These are phyloP conservation scores for Apophysomyces elegans DNA, from an alignment of 371 early-diverging fungal species.

Conservation along the genomic window DNA sequence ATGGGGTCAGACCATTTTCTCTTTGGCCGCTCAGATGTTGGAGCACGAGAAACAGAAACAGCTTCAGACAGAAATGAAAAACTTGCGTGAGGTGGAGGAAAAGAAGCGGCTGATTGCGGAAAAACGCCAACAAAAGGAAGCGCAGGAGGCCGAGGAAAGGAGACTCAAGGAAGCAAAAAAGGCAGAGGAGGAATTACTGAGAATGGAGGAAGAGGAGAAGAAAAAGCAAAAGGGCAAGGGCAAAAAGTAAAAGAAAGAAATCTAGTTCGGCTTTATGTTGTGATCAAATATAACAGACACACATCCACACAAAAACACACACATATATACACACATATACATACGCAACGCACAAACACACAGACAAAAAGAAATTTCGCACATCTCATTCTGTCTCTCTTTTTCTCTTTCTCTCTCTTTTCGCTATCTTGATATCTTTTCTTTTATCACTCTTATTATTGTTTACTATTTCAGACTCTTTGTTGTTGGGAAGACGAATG, in stretches of 20 bases:
- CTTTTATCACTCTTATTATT: no score
- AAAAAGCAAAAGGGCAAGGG: conserved; percentile 14
- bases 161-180: conserved; percentile 30
- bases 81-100: conserved; percentile 48
- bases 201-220: conserved; percentile 24
- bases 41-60: conserved; percentile 63
- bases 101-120: conserved; percentile 28
- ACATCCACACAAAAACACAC: no score
- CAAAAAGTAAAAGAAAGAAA: neutral
- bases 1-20: conserved; percentile 88
- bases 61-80: conserved; percentile 48
- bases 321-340: no score
- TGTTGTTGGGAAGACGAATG: no score
- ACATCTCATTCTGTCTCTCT: no score
- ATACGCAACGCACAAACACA: no score
- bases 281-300: no score
- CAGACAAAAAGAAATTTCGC: no score
- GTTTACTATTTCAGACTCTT: no score
- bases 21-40: conserved; percentile 82
- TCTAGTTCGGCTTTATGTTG: no score
- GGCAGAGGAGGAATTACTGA: conserved; percentile 28
- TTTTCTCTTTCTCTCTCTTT: no score
- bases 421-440: no score
- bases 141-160: conserved; percentile 17
- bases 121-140: conserved; percentile 17